A percentile compares a stretch with the other conserved stretches of the same genome.
Evolutionary conservation across 176 grass and related monocot genomes (phyloP).

Genomic region (Eleusine coracana): DNA sequence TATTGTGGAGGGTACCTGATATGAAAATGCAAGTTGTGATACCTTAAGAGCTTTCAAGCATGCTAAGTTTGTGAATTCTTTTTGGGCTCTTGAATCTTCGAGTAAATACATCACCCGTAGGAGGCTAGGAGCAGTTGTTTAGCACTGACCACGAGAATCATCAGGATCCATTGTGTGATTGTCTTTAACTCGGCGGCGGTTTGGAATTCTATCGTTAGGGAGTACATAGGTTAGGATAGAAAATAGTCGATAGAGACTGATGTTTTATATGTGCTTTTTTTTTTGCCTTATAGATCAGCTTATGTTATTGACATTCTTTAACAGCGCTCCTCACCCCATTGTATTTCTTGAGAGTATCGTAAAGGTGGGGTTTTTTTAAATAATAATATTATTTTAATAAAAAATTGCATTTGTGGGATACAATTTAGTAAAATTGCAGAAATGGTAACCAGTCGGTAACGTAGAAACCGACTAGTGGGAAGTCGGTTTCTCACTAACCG

Average conservation of each 20-base stretch:
- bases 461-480: no score
- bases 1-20: slow-evolving; percentile 58
- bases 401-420: no score
- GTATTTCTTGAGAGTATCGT: neutral
- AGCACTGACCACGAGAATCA: slow-evolving; percentile 18
- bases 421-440: no score
- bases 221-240: slow-evolving; percentile 37
- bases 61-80: slow-evolving; percentile 15
- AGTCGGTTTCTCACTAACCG: no score
- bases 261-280: slow-evolving; percentile 18
- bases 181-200: neutral
- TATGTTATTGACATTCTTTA: neutral
- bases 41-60: slow-evolving; percentile 27
- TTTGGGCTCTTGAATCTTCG: neutral
- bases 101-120: neutral
- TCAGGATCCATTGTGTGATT: neutral
- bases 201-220: neutral
- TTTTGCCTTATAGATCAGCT: neutral
- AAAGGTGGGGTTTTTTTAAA: no score
- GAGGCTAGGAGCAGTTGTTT: slow-evolving; percentile 25
- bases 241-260: neutral
- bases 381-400: no score
- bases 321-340: neutral
- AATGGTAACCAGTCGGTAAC: no score
- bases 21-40: neutral